Conservation (phyloP, 2,329 filamentous ascomycete genomes). For the Pseudopyricularia javanii region DNA sequence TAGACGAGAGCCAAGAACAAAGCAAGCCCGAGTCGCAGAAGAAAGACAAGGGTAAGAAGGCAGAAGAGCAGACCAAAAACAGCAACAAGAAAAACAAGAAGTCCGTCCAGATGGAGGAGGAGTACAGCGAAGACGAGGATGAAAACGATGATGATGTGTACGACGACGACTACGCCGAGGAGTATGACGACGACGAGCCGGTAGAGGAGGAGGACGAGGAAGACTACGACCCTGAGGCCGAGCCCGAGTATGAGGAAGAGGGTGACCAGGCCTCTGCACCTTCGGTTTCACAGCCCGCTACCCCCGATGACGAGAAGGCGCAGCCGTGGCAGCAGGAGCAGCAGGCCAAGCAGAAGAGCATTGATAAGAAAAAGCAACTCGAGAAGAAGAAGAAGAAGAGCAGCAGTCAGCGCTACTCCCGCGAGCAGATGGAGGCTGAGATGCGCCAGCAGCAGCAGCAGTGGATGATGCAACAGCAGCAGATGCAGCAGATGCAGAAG, state of each 20-base stretch:
- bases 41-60: too few species aligned
- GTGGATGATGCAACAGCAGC: slow-evolving; percentile 16
- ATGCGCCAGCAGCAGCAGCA: slow-evolving; percentile 14
- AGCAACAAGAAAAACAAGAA: slow-evolving; percentile 10
- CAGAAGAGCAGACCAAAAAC: slow-evolving; percentile 5
- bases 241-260: slow-evolving; percentile 8
- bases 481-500: slow-evolving; percentile 18
- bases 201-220: slow-evolving; percentile 7
- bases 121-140: slow-evolving; percentile 5
- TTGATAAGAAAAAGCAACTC: slow-evolving; percentile 12
- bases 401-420: slow-evolving; percentile 8
- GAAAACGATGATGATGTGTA: slow-evolving; percentile 12
- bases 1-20: background rate
- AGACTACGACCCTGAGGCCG: slow-evolving; percentile 8
- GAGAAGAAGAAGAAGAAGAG: slow-evolving; percentile 10
- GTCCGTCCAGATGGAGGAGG: slow-evolving; percentile 8
- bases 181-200: slow-evolving; percentile 6
- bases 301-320: slow-evolving; percentile 16
- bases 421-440: slow-evolving; percentile 8
- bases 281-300: slow-evolving; percentile 15
- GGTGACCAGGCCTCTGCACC: slow-evolving; percentile 9
- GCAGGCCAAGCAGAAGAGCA: slow-evolving; percentile 11
- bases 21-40: too few species aligned
- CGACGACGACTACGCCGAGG: slow-evolving; percentile 8
- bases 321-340: slow-evolving; percentile 17